A percentile compares a stretch with the other conserved stretches of the same genome.
These are phyloP conservation scores for Claviceps sp. DNA, from an alignment of 2,329 filamentous ascomycete genomes.

Conservation along the genomic window DNA sequence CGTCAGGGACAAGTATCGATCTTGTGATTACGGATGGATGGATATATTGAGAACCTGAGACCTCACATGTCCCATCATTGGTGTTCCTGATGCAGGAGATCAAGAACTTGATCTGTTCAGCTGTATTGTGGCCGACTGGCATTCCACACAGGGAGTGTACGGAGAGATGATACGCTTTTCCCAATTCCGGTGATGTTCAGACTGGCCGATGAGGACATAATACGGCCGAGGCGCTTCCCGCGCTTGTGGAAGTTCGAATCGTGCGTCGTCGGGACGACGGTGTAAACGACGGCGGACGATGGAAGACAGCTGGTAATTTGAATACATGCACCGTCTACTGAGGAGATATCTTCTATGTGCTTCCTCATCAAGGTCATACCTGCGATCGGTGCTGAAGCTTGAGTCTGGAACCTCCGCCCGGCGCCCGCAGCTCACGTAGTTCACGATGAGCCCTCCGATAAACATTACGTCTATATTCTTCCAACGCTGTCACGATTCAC, in stretches of 20 bases:
- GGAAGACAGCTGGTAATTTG: not conserved
- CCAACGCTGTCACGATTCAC: too few relatives aligned
- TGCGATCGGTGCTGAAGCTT: too few relatives aligned
- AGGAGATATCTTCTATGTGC: too few relatives aligned
- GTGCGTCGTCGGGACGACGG: not conserved
- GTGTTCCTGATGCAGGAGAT: constrained; percentile 51
- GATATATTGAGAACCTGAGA: not conserved
- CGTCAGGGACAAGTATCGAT: not conserved
- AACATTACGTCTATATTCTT: too few relatives aligned
- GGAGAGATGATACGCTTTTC: not conserved
- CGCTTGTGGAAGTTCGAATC: not conserved
- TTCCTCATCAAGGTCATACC: too few relatives aligned
- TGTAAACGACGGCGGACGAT: not conserved
- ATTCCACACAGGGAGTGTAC: constrained; percentile 5
- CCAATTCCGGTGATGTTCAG: too few relatives aligned
- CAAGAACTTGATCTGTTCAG: constrained; percentile 50
- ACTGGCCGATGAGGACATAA: not conserved
- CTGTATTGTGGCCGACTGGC: constrained; percentile 25
- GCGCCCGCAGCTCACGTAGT: too few relatives aligned
- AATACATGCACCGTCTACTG: not conserved
- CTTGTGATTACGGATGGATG: not conserved
- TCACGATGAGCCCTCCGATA: too few relatives aligned
- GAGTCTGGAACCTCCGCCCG: too few relatives aligned
- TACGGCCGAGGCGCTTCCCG: not conserved
- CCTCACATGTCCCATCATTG: constrained; percentile 45